Evolutionary conservation across 139 green algal genomes (phyloP).

Genomic region (Marvania coccoides): DNA sequence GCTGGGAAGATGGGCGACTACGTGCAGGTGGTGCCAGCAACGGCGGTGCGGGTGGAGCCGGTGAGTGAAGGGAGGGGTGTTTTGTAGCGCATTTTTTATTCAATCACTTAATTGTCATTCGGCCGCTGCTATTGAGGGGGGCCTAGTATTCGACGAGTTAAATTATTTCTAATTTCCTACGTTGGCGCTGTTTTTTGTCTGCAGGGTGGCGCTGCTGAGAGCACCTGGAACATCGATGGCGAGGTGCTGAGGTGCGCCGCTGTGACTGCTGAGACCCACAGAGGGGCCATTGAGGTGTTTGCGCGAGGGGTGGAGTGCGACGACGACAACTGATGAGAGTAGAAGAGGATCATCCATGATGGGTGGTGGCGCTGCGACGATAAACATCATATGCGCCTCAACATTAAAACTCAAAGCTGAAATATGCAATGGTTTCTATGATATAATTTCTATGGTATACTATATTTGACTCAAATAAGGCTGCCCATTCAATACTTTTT

Average conservation of each 20-base stretch:
- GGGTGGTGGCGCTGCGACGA: too few relatives aligned
- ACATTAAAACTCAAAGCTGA: too few relatives aligned
- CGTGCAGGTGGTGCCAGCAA: conserved; percentile 44
- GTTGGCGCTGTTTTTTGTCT: not conserved
- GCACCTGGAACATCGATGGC: conserved; percentile 73
- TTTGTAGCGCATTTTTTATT: not conserved
- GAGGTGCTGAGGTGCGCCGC: conserved; percentile 45
- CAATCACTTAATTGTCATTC: too few relatives aligned
- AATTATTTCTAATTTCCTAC: too few relatives aligned
- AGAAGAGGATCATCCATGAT: not conserved
- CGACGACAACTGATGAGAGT: too few relatives aligned
- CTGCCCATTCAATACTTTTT: too few relatives aligned
- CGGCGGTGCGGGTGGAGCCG: conserved; percentile 22
- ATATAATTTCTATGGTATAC: too few relatives aligned
- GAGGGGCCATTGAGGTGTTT: conserved; percentile 63
- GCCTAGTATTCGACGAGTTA: too few relatives aligned
- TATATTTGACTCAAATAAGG: too few relatives aligned
- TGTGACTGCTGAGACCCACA: conserved; percentile 20
- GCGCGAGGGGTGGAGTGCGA: conserved; percentile 51
- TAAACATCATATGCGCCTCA: too few relatives aligned
- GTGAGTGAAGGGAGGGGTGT: not conserved
- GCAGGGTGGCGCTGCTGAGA: conserved; percentile 3
- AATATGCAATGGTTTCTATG: too few relatives aligned
- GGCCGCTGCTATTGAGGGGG: too few relatives aligned
- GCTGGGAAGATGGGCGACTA: conserved; percentile 6